These are phyloP conservation scores for Incumbomyces delicatus DNA, from an alignment of 2,329 filamentous ascomycete genomes.

Conservation along the genomic window DNA sequence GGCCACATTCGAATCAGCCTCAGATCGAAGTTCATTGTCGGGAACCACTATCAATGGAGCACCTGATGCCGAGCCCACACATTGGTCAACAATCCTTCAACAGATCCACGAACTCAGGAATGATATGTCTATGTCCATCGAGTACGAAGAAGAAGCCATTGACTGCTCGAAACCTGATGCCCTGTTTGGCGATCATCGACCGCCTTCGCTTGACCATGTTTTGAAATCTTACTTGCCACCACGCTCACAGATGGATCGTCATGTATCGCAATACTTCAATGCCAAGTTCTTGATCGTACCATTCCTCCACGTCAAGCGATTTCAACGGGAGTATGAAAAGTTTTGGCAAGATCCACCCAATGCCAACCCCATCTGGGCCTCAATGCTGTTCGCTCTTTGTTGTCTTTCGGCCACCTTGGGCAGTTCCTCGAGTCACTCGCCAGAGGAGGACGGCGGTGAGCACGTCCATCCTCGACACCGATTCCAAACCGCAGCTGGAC, in stretches of 20 bases:
- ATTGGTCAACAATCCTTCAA: constrained; percentile 34
- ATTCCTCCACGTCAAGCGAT: constrained; percentile 14
- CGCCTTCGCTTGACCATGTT: constrained; percentile 14
- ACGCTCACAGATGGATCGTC: constrained; percentile 15
- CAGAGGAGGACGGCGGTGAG: constrained; percentile 34
- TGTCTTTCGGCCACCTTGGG: constrained; percentile 15
- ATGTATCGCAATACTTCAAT: constrained; percentile 19
- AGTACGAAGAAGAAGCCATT: constrained; percentile 12
- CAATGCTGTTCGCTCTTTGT: constrained; percentile 45
- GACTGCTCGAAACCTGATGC: constrained; percentile 10
- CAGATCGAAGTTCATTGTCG: not conserved
- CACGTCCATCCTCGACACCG: constrained; percentile 34
- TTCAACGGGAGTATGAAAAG: constrained; percentile 38
- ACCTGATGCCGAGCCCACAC: constrained; percentile 31
- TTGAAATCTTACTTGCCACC: constrained; percentile 15
- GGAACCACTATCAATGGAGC: not conserved
- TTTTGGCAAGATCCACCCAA: constrained; percentile 43
- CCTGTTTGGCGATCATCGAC: constrained; percentile 10
- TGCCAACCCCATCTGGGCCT: constrained; percentile 42
- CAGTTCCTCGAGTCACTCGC: constrained; percentile 8
- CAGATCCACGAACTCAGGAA: constrained; percentile 22
- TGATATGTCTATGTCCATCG: constrained; percentile 8
- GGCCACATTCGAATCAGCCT: too few species aligned
- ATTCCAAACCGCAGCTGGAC: constrained; percentile 29
- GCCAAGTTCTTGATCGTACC: constrained; percentile 15